These are phyloP conservation scores for Ustilago esculenta DNA, from an alignment of 1,284 basidiomycete species.

Conservation along the genomic window DNA sequence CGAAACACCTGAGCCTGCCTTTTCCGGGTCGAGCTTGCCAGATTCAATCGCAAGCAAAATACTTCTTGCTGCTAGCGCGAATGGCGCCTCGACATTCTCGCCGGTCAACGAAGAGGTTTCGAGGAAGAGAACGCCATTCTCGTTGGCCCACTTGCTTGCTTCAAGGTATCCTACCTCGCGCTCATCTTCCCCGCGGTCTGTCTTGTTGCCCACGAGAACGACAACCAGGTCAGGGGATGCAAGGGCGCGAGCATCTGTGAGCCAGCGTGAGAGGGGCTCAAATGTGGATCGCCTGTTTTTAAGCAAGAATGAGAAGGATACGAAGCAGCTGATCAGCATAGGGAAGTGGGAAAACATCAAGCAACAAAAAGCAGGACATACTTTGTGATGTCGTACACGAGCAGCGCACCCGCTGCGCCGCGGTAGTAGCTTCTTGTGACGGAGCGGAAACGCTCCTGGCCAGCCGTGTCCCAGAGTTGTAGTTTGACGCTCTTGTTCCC, in stretches of 20 bases:
- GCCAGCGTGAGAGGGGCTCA: constrained; percentile 82
- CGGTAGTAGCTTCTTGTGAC: constrained; percentile 97
- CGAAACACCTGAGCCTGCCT: constrained; percentile 89
- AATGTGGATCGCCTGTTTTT: constrained; percentile 74
- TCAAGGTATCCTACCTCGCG: constrained; percentile 93
- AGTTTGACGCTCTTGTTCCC: constrained; percentile 93
- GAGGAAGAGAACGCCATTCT: constrained; percentile 80
- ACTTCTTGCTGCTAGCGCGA: constrained; percentile 86
- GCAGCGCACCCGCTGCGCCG: constrained; percentile 77
- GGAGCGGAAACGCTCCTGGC: constrained; percentile 73
- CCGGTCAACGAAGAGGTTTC: constrained; percentile 92
- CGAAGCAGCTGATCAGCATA: neutral
- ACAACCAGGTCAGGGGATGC: constrained; percentile 86
- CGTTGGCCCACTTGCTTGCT: constrained; percentile 91
- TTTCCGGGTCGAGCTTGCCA: constrained; percentile 89
- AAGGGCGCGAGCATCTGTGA: constrained; percentile 87
- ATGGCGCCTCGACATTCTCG: constrained; percentile 92
- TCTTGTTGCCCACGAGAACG: constrained; percentile 94
- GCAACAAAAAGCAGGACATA: constrained; percentile 62
- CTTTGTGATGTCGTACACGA: constrained; percentile 97
- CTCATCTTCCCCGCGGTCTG: constrained; percentile 85
- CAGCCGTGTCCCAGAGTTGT: constrained; percentile 68
- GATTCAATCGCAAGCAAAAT: constrained; percentile 93
- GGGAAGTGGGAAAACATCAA: neutral
- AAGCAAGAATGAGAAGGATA: no score